Evolutionary conservation across 345 rosid genomes (phyloP).

Genomic region (Eucalyptus pauciflora): DNA sequence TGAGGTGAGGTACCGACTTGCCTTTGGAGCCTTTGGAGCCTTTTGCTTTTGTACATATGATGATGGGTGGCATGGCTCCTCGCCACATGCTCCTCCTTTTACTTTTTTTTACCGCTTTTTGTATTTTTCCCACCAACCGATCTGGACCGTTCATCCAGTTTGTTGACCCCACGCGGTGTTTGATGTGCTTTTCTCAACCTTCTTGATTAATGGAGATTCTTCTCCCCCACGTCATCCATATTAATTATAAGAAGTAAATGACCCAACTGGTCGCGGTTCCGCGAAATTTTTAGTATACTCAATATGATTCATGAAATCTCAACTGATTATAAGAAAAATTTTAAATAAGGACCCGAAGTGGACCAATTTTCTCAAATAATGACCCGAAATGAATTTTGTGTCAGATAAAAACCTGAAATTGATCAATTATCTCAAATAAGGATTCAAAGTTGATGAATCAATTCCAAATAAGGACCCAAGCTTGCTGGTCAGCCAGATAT

Average conservation of each 20-base stretch:
- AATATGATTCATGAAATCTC: accelerated
- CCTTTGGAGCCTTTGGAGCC: background rate
- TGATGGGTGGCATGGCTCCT: background rate
- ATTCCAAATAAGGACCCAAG: no score
- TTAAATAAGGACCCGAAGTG: no score
- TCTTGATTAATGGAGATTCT: background rate
- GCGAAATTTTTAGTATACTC: no score
- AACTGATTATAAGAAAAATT: no score
- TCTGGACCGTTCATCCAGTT: background rate
- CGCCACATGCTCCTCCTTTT: background rate
- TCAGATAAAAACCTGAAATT: no score
- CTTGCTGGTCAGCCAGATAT: no score
- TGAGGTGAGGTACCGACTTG: background rate
- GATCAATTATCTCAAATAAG: no score
- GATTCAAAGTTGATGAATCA: no score
- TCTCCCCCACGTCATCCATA: background rate
- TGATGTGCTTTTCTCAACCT: background rate
- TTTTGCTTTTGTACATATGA: background rate
- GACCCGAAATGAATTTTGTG: no score
- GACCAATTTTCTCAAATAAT: no score
- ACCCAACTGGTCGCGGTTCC: accelerated
- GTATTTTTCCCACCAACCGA: background rate
- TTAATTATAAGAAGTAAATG: background rate
- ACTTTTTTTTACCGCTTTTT: background rate
- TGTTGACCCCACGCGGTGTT: background rate